These are phyloP conservation scores for Xanthoparmelia taractica DNA, from an alignment of 495 filamentous ascomycete species.

Conservation along the genomic window DNA sequence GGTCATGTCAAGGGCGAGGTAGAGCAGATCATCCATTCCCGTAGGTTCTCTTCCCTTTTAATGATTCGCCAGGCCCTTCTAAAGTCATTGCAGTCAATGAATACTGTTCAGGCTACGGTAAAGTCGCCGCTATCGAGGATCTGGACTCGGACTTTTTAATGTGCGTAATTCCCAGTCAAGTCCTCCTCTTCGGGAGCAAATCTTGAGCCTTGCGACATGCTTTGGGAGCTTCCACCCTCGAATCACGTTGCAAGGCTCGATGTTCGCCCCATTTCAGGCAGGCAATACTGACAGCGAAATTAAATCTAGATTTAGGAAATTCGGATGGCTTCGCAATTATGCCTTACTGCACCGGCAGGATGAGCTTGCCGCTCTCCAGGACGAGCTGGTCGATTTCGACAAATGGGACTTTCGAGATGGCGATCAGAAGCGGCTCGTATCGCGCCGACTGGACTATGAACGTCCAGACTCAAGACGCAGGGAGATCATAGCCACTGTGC, in stretches of 20 bases:
- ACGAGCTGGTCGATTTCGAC: constrained; percentile 30
- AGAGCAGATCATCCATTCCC: constrained; percentile 13
- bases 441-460: constrained; percentile 15
- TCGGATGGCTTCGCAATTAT: constrained; percentile 33
- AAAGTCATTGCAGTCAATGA: constrained; percentile 28
- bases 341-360: constrained; percentile 33
- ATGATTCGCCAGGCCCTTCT: neutral
- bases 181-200: neutral
- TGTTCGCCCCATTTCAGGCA: neutral
- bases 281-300: neutral
- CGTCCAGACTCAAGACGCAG: constrained; percentile 35
- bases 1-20: neutral
- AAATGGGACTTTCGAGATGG: constrained; percentile 13
- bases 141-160: constrained; percentile 33
- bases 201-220: neutral
- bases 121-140: constrained; percentile 32
- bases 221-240: neutral
- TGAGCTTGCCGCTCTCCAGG: constrained; percentile 31
- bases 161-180: neutral
- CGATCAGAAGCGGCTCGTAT: constrained; percentile 9
- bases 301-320: constrained; percentile 29
- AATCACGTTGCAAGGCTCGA: neutral
- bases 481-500: constrained; percentile 53
- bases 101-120: constrained; percentile 32
- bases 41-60: neutral